Conservation (phyloP, 805 yeast species). For the Candida vaughaniae region DNA sequence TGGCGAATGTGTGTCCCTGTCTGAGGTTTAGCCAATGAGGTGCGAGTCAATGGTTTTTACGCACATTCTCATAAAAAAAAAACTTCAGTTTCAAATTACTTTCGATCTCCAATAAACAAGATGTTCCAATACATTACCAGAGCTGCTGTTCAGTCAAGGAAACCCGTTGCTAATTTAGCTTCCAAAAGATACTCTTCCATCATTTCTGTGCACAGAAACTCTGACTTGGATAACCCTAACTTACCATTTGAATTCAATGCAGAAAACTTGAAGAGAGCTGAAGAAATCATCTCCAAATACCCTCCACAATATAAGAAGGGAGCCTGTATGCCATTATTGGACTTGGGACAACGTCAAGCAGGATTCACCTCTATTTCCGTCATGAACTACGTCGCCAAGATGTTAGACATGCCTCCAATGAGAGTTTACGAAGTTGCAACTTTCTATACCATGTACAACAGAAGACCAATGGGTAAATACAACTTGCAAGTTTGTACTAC, state of each 20-base stretch:
- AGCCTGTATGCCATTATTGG: constrained; percentile 84
- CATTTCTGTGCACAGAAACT: constrained; percentile 70
- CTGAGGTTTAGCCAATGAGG: constrained; percentile 16
- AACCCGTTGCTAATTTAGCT: background rate
- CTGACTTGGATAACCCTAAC: constrained; percentile 61
- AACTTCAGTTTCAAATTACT: constrained; percentile 1
- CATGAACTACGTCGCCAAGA: constrained; percentile 85
- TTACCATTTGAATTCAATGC: constrained; percentile 70
- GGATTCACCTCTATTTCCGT: constrained; percentile 86
- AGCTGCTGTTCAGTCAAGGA: constrained; percentile 1
- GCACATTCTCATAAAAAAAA: constrained; percentile 11
- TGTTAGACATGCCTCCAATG: constrained; percentile 90
- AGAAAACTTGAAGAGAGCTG: constrained; percentile 67
- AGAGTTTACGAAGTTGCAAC: constrained; percentile 92
- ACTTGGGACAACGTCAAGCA: constrained; percentile 81
- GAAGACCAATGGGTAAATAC: constrained; percentile 82
- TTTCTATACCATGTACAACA: constrained; percentile 87
- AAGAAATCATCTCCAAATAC: constrained; percentile 71
- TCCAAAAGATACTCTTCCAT: constrained; percentile 36
- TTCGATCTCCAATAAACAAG: background rate
- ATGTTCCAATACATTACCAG: constrained; percentile 7
- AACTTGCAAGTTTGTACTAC: constrained; percentile 86
- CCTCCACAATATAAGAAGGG: constrained; percentile 86
- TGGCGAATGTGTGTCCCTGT: too few species aligned
- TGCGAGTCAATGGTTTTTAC: constrained; percentile 12